These are phyloP conservation scores for Coccomyxa subellipsoidea DNA, from an alignment of 163 green algal genomes.

Conservation along the genomic window DNA sequence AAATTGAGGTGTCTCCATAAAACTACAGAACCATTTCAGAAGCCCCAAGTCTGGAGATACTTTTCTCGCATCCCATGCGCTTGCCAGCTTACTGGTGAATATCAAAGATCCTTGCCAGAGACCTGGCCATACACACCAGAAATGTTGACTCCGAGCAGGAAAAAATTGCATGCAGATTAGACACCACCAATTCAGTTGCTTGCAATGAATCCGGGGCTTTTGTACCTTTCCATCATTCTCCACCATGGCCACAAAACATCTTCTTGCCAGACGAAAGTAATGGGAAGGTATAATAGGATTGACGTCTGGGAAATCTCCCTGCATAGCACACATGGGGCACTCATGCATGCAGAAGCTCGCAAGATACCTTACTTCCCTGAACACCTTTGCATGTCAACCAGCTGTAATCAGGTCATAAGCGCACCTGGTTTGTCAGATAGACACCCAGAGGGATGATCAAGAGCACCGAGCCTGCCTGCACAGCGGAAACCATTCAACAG, in stretches of 20 bases:
- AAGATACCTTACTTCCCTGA: no score
- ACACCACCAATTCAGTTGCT: no score
- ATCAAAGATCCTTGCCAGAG: conserved; percentile 13
- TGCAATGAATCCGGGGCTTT: neutral
- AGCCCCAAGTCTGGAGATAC: no score
- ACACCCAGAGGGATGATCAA: conserved; percentile 8
- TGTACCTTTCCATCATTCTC: conserved; percentile 15
- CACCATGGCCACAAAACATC: neutral
- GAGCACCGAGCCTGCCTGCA: conserved; percentile 3
- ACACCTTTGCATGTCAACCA: no score
- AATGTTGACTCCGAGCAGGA: neutral
- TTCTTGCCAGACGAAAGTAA: conserved; percentile 12
- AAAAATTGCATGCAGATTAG: no score
- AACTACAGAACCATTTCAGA: no score
- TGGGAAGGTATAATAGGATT: conserved; percentile 12
- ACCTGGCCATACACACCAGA: neutral
- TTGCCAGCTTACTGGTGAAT: neutral
- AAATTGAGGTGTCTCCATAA: no score
- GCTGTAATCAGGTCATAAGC: no score
- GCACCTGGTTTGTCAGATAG: conserved; percentile 8
- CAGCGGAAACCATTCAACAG: no score
- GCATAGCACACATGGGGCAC: neutral
- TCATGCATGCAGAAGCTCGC: no score
- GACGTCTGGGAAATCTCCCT: conserved; percentile 10
- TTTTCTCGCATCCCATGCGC: no score